These are phyloP conservation scores for Ophiostoma novo-ulmi DNA, from an alignment of 2,329 filamentous ascomycete genomes.

Conservation along the genomic window DNA sequence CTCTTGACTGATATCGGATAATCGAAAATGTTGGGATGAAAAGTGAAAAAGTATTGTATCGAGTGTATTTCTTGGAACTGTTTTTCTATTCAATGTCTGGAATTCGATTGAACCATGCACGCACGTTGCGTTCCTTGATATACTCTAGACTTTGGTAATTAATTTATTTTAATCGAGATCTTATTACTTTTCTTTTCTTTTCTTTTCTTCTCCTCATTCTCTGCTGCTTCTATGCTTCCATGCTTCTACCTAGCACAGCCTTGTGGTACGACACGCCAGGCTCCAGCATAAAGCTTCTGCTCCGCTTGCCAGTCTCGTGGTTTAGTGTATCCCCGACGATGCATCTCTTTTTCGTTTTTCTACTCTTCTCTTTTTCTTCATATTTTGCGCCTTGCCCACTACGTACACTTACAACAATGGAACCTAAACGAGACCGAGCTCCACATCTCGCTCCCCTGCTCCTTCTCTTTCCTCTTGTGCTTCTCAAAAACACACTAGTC, in stretches of 20 bases:
- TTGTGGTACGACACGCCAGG: constrained; percentile 1
- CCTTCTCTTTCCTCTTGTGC: not conserved
- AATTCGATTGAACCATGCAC: not conserved
- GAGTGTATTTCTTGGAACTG: too few species aligned
- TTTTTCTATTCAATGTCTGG: not conserved
- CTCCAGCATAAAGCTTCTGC: not conserved
- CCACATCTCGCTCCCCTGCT: not conserved
- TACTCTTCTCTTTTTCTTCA: not conserved
- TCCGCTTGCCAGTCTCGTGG: not conserved
- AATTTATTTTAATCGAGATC: not conserved
- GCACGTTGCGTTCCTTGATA: not conserved
- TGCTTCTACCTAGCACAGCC: not conserved
- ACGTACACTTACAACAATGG: not conserved
- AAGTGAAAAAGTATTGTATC: not conserved
- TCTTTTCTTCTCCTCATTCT: not conserved
- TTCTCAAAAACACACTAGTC: not conserved
- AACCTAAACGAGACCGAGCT: constrained; percentile 12
- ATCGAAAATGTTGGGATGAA: not conserved
- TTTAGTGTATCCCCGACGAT: not conserved
- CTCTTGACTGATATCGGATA: not conserved
- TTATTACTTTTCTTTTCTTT: not conserved
- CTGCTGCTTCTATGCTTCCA: too few species aligned
- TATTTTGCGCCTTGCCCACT: not conserved
- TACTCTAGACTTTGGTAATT: not conserved
- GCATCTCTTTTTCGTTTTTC: not conserved